Evolutionary conservation across 306 rosid genomes (phyloP).

Genomic region (Coriaria nepalensis): DNA sequence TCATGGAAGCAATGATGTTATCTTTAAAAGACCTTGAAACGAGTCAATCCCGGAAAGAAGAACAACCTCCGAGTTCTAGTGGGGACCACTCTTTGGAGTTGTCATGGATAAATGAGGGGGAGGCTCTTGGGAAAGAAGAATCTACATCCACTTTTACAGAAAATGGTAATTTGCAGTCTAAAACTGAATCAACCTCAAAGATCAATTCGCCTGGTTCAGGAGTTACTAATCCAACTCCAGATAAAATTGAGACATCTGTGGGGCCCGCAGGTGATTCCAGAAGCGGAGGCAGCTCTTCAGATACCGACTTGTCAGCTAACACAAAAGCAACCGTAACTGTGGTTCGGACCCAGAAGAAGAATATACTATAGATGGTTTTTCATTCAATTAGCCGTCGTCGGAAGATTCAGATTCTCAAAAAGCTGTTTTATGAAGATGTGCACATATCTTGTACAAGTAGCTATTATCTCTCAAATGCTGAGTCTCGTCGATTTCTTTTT

Average conservation of each 20-base stretch:
- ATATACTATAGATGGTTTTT: slow-evolving; percentile 60
- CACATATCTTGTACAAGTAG: too few relatives aligned
- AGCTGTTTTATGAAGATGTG: too few relatives aligned
- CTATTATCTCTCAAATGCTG: too few relatives aligned
- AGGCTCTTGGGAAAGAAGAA: slow-evolving; percentile 21
- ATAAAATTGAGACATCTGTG: slow-evolving; percentile 11
- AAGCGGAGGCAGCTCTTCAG: slow-evolving; percentile 37
- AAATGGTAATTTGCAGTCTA: too few relatives aligned
- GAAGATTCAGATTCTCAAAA: too few relatives aligned
- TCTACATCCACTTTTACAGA: too few relatives aligned
- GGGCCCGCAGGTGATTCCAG: slow-evolving; percentile 20
- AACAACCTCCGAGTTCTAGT: slow-evolving; percentile 15
- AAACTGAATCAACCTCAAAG: slow-evolving; percentile 25
- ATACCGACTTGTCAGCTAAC: slow-evolving; percentile 64
- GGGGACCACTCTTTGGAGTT: too few relatives aligned
- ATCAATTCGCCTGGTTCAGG: too few relatives aligned
- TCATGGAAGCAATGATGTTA: slow-evolving; percentile 61
- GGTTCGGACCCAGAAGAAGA: slow-evolving; percentile 45
- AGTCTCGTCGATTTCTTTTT: too few relatives aligned
- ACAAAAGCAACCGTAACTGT: slow-evolving; percentile 77
- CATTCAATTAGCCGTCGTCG: too few relatives aligned
- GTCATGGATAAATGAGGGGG: slow-evolving; percentile 18
- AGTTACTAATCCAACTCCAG: slow-evolving; percentile 21
- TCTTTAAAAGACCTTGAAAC: slow-evolving; percentile 51
- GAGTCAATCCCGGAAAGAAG: slow-evolving; percentile 28